Evolutionary conservation across 176 grass and related monocot species (phyloP).

Genomic region (Pontederia paniculata): DNA sequence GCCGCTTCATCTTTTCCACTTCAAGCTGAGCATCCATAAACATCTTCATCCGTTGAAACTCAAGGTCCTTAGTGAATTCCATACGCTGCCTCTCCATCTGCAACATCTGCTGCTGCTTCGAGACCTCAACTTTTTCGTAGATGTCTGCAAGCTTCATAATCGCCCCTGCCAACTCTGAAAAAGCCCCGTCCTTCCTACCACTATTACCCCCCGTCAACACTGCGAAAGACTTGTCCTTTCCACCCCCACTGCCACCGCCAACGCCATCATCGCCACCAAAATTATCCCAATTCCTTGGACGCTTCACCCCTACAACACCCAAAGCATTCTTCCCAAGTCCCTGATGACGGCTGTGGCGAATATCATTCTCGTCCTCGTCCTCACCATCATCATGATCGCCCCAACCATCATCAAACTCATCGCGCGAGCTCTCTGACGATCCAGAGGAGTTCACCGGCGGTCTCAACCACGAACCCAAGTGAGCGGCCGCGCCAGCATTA

Average conservation of each 20-base stretch:
- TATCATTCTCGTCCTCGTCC: slow-evolving; percentile 26
- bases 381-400: slow-evolving; percentile 16
- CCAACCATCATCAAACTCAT: slow-evolving; percentile 9
- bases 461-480: background rate
- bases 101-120: slow-evolving; percentile 59
- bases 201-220: background rate
- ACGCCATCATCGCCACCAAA: background rate
- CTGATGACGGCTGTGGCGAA: slow-evolving; percentile 8
- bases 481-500: background rate
- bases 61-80: slow-evolving; percentile 64
- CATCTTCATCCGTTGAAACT: slow-evolving; percentile 80
- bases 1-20: slow-evolving; percentile 44
- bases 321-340: background rate
- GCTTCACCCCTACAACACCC: slow-evolving; percentile 10
- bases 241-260: background rate
- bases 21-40: slow-evolving; percentile 65
- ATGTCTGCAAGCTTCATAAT: slow-evolving; percentile 70
- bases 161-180: slow-evolving; percentile 47
- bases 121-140: slow-evolving; percentile 70
- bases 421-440: slow-evolving; percentile 1
- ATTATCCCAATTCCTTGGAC: background rate
- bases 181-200: slow-evolving; percentile 19
- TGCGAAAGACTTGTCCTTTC: background rate
- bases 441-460: background rate
- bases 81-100: slow-evolving; percentile 74